phyloP scores from a whole-genome alignment of 1,139 yeast species.

The Pichia sp. region DNA sequence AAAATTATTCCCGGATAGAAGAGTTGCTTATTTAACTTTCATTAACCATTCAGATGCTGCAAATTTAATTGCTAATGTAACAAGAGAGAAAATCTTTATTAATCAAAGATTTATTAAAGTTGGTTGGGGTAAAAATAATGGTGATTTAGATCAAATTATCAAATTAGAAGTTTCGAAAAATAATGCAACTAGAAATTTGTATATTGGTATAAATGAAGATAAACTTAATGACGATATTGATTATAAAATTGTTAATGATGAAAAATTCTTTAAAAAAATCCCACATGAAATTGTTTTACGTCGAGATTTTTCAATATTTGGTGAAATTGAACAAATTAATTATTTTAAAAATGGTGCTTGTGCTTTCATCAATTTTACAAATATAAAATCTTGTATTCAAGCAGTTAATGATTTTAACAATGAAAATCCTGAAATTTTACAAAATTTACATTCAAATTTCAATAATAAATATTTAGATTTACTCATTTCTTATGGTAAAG shows the following conservation, averaged over 20 bases:
- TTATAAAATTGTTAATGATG: neutral
- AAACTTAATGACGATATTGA: slow-evolving; percentile 18
- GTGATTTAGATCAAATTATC: slow-evolving; percentile 76
- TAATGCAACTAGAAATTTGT: slow-evolving; percentile 92
- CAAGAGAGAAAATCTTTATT: slow-evolving; percentile 67
- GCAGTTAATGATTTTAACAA: slow-evolving; percentile 67
- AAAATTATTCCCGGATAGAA: slow-evolving; percentile 41
- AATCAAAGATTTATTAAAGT: slow-evolving; percentile 78
- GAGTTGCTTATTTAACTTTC: slow-evolving; percentile 82
- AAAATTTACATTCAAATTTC: slow-evolving; percentile 25
- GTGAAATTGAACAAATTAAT: slow-evolving; percentile 92
- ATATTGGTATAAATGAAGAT: slow-evolving; percentile 64
- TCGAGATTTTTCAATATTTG: slow-evolving; percentile 70
- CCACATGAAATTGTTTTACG: slow-evolving; percentile 59
- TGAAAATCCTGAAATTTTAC: slow-evolving; percentile 31
- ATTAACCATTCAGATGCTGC: slow-evolving; percentile 91
- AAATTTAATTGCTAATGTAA: slow-evolving; percentile 62
- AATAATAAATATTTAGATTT: slow-evolving; percentile 36
- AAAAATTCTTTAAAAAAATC: slow-evolving; percentile 23
- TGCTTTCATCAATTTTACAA: slow-evolving; percentile 88
- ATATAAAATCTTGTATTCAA: slow-evolving; percentile 77
- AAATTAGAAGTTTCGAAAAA: slow-evolving; percentile 64
- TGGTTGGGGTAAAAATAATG: slow-evolving; percentile 96
- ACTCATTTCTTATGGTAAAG: slow-evolving; percentile 85
- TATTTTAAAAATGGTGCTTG: slow-evolving; percentile 77